Percentiles rank a stretch among this genome's conserved stretches.
Conservation (phyloP, 2,329 filamentous ascomycete genomes). For the Whalleya microplaca region DNA sequence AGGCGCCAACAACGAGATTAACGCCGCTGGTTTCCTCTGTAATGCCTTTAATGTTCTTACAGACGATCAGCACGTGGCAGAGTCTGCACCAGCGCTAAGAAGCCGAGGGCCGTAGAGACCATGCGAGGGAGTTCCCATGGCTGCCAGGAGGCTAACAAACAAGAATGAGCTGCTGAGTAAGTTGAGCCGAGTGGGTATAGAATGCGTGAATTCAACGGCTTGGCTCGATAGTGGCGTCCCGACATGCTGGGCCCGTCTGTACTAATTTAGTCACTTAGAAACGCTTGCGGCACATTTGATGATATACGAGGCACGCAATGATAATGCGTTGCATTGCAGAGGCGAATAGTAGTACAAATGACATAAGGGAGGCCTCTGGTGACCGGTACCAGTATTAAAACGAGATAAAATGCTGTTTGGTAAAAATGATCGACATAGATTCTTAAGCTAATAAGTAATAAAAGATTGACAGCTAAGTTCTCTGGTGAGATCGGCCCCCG, state of each 20-base stretch:
- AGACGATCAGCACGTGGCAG: neutral
- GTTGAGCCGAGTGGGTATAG: neutral
- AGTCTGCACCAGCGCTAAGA: neutral
- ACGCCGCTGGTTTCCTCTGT: neutral
- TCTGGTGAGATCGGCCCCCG: conserved; percentile 22
- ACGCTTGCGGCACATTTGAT: neutral
- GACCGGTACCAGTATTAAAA: neutral
- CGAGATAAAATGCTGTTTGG: neutral
- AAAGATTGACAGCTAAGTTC: conserved; percentile 21
- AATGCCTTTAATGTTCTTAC: neutral
- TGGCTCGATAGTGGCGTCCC: neutral
- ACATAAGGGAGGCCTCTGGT: neutral
- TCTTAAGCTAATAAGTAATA: conserved; percentile 16
- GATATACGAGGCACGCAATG: neutral
- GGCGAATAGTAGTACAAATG: neutral
- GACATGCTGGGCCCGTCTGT: neutral
- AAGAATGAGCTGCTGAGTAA: neutral
- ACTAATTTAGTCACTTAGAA: neutral
- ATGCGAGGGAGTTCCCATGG: neutral
- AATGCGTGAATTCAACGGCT: neutral
- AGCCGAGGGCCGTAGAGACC: neutral
- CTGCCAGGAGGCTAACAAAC: neutral
- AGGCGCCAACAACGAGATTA: neutral
- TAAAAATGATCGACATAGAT: neutral
- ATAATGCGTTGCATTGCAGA: neutral